A percentile compares a stretch with the other conserved stretches of the same genome.
Evolutionary conservation across 805 yeast species (phyloP).

Genomic region (Myxozyma geophila): DNA sequence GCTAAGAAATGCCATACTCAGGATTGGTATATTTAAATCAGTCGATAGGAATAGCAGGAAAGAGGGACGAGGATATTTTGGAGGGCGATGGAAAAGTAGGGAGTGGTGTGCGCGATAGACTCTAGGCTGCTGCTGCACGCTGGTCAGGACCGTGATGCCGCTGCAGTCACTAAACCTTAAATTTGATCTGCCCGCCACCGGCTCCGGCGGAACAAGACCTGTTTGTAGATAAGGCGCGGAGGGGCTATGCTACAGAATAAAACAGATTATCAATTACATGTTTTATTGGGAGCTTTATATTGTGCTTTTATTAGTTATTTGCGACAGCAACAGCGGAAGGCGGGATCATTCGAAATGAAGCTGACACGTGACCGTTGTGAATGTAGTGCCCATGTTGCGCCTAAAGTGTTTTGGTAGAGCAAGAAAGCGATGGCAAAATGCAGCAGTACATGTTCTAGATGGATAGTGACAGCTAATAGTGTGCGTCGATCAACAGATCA

Average conservation of each 20-base stretch:
- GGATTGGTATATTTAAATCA: background rate
- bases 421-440: no score
- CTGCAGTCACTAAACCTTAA: background rate
- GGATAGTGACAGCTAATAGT: no score
- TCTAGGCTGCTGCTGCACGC: background rate
- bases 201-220: background rate
- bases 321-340: no score
- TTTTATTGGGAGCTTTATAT: no score
- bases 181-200: conserved; percentile 1
- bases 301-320: no score
- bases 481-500: background rate
- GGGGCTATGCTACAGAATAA: background rate
- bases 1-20: conserved; percentile 5
- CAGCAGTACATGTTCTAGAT: no score
- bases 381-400: no score
- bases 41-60: background rate
- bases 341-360: no score
- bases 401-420: no score
- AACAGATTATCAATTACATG: no score
- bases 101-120: background rate
- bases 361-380: no score
- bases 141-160: background rate
- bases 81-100: background rate
- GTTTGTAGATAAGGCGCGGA: background rate
- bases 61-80: background rate